Conservation (phyloP, 164 flowering plant species). For the Platanus orientalis region DNA sequence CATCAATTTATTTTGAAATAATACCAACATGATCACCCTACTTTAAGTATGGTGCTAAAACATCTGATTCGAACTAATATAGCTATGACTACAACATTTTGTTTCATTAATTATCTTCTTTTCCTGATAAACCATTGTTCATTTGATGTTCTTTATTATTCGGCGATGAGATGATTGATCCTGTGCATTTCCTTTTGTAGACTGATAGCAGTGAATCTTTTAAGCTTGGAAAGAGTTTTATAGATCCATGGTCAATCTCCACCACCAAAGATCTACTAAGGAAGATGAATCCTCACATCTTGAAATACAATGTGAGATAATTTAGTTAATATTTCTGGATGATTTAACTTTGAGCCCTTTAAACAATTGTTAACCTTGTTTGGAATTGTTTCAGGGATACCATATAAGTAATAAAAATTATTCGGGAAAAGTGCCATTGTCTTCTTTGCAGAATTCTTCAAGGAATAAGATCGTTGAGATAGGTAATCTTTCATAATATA, state of each 20-base stretch:
- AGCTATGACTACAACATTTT: no score
- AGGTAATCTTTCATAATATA: no score
- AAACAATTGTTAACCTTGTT: not conserved
- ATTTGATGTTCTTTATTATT: not conserved
- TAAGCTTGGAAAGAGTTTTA: slow-evolving; percentile 16
- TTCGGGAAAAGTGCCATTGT: slow-evolving; percentile 53
- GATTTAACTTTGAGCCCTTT: slow-evolving; percentile 1
- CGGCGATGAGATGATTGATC: slow-evolving; percentile 1
- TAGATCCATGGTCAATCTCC: slow-evolving; percentile 77
- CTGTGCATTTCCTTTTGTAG: slow-evolving; percentile 24
- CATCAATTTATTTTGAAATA: not conserved
- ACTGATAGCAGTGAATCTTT: slow-evolving; percentile 18
- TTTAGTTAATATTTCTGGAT: slow-evolving; percentile 7
- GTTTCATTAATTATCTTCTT: no score
- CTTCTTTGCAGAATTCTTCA: slow-evolving; percentile 49
- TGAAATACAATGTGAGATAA: slow-evolving; percentile 59
- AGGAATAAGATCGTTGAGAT: slow-evolving; percentile 73
- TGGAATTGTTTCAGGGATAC: slow-evolving; percentile 63
- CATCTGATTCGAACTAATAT: no score
- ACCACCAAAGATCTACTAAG: slow-evolving; percentile 39
- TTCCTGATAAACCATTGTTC: not conserved
- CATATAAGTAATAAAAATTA: slow-evolving; percentile 47
- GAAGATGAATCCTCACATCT: slow-evolving; percentile 44
- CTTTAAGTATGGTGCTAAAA: not conserved
- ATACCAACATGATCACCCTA: not conserved